Base-by-base conservation (phyloP, 1,284 basidiomycete species). In the Rhodotorula sp. region DNA sequence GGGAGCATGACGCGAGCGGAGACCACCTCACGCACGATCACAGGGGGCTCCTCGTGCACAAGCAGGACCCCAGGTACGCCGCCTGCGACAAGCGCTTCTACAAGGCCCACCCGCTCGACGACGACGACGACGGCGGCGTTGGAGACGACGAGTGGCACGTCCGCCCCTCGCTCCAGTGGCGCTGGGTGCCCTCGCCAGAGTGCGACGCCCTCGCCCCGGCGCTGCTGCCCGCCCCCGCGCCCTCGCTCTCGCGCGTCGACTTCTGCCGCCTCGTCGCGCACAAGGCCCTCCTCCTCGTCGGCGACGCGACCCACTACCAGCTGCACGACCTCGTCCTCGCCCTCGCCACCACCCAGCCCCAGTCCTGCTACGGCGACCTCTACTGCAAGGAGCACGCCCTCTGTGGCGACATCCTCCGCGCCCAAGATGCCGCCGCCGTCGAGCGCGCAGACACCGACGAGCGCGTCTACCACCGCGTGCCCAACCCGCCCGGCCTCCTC, bases 321-420 rank as follows among this genome's bases (percentile, higher is more conserved):
- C 50, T 80, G 34, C 79, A 80, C 65, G 79, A 80, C 67, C 68
- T 80, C n/a, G 42, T 80, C 42, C 74, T 80, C 57, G 79, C 80
- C 70, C 79, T 70, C 71, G 79, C 79, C 41, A 70, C 72, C 44
- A 65, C 64, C 12, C 59, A 67, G 23, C 75, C 78, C 7, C 64
- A 71, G 34, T 76, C 71, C 14, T 80, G 79, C 66, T 79, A 79
- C 64, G 79, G 79, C 27, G 79, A 80, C 57, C 41, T 79, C 61
- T 80, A 80, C 60, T 80, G 79, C 71, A 77, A 76, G 63, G 77
- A 79, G 62, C 79, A 80, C 57, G 67, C 63, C 4, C 75, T 80
- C 14, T 80, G 79, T 55, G 70, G 71, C 3, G 74, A 75, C 21
- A 62, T 75, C 13, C 56, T 79, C 44, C 27, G 52, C 41, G 50